Evolutionary conservation across 129 eudicot species (phyloP).

Genomic region (Lonicera japonica): DNA sequence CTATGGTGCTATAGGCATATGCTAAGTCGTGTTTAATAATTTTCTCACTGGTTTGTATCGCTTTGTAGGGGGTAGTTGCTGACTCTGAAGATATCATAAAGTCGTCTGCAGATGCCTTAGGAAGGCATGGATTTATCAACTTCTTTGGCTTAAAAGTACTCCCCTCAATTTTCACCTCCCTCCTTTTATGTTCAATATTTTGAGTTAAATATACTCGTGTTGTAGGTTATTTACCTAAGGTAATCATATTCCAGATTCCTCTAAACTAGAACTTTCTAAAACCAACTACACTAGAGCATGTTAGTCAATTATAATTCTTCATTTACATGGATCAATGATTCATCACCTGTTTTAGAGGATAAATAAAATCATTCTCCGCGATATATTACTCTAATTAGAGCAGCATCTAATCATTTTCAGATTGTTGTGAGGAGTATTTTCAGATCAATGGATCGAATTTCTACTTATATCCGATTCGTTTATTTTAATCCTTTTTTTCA

Average conservation of each 20-base stretch:
- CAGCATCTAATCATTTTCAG: background rate
- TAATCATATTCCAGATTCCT: no score
- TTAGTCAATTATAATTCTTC: background rate
- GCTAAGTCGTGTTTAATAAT: background rate
- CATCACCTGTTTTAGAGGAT: background rate
- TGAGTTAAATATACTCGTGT: background rate
- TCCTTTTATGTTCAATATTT: conserved; percentile 1
- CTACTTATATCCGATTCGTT: no score
- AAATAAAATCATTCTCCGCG: background rate
- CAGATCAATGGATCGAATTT: no score
- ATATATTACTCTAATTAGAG: background rate
- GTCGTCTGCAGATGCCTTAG: conserved; percentile 77
- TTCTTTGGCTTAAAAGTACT: conserved; percentile 89
- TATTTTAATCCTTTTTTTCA: no score
- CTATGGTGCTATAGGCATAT: background rate
- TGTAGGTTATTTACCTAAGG: background rate
- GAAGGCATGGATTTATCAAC: conserved; percentile 76
- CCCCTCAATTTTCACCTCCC: background rate
- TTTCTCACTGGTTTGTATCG: conserved; percentile 9
- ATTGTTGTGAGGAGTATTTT: no score
- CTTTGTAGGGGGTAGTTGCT: conserved; percentile 64
- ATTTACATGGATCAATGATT: background rate
- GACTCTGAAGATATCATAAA: conserved; percentile 69
- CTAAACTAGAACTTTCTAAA: no score
- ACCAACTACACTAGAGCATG: background rate